Conservation (phyloP, 2,329 filamentous ascomycete genomes). For the Penicillium olsonii region DNA sequence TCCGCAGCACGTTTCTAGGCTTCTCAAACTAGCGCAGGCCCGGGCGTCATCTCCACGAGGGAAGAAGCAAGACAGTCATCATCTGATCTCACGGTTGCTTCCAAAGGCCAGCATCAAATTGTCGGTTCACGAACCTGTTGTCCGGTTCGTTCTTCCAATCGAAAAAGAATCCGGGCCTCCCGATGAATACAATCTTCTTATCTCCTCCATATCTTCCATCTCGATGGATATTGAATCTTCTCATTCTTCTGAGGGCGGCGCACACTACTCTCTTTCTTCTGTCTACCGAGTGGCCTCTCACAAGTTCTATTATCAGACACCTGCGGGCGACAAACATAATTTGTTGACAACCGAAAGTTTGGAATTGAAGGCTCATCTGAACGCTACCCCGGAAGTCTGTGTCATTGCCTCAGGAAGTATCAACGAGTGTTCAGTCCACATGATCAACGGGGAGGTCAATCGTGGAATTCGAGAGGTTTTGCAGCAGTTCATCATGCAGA, state of each 20-base stretch:
- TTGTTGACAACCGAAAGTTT: conserved; percentile 84
- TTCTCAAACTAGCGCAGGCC: conserved; percentile 72
- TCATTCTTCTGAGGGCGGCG: conserved; percentile 80
- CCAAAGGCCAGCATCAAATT: conserved; percentile 95
- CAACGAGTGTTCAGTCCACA: conserved; percentile 83
- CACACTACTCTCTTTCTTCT: conserved; percentile 83
- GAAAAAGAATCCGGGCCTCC: conserved; percentile 60
- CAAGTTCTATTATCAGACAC: conserved; percentile 91
- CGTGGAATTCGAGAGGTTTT: conserved; percentile 91
- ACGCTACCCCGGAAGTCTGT: conserved; percentile 79
- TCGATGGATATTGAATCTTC: conserved; percentile 93
- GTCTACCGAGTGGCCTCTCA: conserved; percentile 83
- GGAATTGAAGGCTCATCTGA: conserved; percentile 82
- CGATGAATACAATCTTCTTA: conserved; percentile 91
- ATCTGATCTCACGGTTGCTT: conserved; percentile 82
- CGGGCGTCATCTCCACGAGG: conserved; percentile 46
- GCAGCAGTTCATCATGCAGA: conserved; percentile 72
- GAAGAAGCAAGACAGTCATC: conserved; percentile 54
- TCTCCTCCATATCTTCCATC: conserved; percentile 90
- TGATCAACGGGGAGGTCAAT: conserved; percentile 89
- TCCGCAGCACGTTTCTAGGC: conserved; percentile 83
- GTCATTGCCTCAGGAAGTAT: conserved; percentile 78
- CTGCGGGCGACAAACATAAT: conserved; percentile 78
- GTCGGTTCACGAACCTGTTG: conserved; percentile 92
- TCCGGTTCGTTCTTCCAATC: conserved; percentile 84